Conservation (phyloP, 768 basidiomycete genomes). For the Dacryopinax primogenitus region DNA sequence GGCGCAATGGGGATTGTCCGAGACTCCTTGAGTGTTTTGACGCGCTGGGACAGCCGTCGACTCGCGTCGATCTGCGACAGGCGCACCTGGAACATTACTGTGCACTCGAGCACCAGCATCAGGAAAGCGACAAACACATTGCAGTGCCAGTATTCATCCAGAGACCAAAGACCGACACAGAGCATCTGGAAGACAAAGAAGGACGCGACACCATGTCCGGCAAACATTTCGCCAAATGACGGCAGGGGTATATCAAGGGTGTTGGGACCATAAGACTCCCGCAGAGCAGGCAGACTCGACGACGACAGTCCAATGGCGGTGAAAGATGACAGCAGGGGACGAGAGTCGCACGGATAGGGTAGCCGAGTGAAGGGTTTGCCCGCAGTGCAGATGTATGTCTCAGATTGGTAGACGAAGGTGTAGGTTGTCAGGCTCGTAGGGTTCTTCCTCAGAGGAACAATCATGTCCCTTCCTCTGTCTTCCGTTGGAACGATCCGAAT, state of each 20-base stretch:
- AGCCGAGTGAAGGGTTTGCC: conserved; percentile 51
- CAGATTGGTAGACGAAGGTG: conserved; percentile 87
- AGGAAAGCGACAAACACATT: conserved; percentile 93
- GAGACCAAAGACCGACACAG: conserved; percentile 91
- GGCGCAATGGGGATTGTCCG: conserved; percentile 91
- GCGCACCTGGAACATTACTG: conserved; percentile 94
- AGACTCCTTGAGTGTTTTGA: conserved; percentile 86
- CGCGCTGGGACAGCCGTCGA: conserved; percentile 27
- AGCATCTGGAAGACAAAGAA: conserved; percentile 99
- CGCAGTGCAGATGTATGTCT: conserved; percentile 67
- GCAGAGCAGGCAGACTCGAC: conserved; percentile 43
- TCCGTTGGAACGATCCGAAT: conserved; percentile 66
- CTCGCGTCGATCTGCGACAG: conserved; percentile 20
- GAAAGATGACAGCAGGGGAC: conserved; percentile 57
- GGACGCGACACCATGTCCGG: conserved; percentile 92
- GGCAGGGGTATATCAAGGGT: conserved; percentile 96
- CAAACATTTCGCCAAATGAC: conserved; percentile 79
- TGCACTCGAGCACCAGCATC: conserved; percentile 96
- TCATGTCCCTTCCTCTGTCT: conserved; percentile 81
- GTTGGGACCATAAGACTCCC: conserved; percentile 73
- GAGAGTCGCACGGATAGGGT: conserved; percentile 70
- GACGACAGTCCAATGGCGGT: conserved; percentile 15
- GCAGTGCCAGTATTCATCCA: conserved; percentile 99
- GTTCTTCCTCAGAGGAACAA: conserved; percentile 62
- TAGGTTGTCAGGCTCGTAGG: conserved; percentile 40